These are phyloP conservation scores for Gracilariopsis chorda DNA, from an alignment of 23 red algal genomes.

Conservation along the genomic window DNA sequence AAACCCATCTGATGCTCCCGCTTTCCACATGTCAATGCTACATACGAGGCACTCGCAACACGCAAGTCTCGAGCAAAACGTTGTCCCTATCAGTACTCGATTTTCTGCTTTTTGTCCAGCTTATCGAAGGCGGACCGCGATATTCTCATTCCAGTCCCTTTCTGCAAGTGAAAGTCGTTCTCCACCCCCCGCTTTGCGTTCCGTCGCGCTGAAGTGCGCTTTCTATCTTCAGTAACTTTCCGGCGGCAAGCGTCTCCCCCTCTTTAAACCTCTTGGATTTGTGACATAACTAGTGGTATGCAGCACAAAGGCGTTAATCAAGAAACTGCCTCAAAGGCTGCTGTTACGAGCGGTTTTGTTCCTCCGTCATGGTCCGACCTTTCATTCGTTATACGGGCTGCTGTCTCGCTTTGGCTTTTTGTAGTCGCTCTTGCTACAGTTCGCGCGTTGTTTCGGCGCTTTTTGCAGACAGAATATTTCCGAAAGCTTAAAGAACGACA, in stretches of 20 bases:
- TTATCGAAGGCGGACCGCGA: no score
- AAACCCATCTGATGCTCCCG: background rate
- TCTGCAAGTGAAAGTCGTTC: no score
- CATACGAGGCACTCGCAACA: background rate
- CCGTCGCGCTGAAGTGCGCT: no score
- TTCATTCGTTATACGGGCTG: background rate
- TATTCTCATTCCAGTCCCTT: no score
- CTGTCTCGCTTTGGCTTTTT: constrained; percentile 12
- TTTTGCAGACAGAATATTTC: constrained; percentile 36
- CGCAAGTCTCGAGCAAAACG: background rate
- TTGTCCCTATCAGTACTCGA: background rate
- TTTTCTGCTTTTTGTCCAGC: background rate
- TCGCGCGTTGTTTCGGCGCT: constrained; percentile 21
- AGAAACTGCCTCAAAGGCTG: background rate
- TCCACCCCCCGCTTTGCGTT: no score
- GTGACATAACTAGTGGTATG: background rate
- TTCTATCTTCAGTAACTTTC: no score
- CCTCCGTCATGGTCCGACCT: constrained; percentile 53
- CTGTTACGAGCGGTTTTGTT: constrained; percentile 46
- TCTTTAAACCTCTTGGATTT: no score
- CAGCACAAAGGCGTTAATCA: background rate
- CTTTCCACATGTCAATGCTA: background rate
- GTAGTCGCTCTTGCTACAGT: constrained; percentile 12
- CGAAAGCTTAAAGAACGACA: constrained; percentile 19
- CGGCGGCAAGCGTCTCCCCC: no score